Base-by-base conservation (phyloP, 2,329 filamentous ascomycete species). In the Daldinia sp. region DNA sequence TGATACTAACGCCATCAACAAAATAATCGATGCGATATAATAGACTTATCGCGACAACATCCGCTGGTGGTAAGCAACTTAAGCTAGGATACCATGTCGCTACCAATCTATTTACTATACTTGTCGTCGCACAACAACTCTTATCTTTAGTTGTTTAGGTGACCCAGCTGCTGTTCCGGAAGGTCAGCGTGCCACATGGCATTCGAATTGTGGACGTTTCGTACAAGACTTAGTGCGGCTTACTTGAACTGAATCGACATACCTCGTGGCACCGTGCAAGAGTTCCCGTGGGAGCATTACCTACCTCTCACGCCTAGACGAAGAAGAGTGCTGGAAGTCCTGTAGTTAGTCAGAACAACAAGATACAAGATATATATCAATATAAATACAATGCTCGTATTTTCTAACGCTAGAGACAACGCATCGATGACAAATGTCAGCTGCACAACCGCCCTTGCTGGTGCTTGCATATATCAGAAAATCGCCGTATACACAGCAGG, bases 401-500 rank as follows among this genome's bases (percentile, higher is more conserved):
- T 69, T 64, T 60, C 7, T 62, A 13, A 56, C 57, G 59, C 61
- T 44, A 60, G 51, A 59, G 42, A 59, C 60, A 60, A 46, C 18
- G 48, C 30, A 51, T 51, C 60, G 50, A 50, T 20, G 46, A 46
- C 55, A 48, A 48, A 58, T 50, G 30, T 20, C 37, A 37, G 35
- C 42, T 65, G 26, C 44, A 67, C 15, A 6, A 35, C 18, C 33
- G 42, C 9, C 51, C 37, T 48, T 42, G 33, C 46, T 33, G 13
- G 48, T 35, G 9, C 41, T 57, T 42, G 51, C 39, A 42, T 41
- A 48, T 58, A 61, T 56, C 23, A 65, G 35, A 69, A 53, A 51
- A 55, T 39, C 20, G 33, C 51, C 33, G 30, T 50, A 66, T 65
- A 62, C 65, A 68, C 59, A 42, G 46, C 62, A 66, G 55, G 51